Evolutionary conservation across 495 filamentous ascomycete genomes (phyloP).

Genomic region (Talaromyces trachyspermus): DNA sequence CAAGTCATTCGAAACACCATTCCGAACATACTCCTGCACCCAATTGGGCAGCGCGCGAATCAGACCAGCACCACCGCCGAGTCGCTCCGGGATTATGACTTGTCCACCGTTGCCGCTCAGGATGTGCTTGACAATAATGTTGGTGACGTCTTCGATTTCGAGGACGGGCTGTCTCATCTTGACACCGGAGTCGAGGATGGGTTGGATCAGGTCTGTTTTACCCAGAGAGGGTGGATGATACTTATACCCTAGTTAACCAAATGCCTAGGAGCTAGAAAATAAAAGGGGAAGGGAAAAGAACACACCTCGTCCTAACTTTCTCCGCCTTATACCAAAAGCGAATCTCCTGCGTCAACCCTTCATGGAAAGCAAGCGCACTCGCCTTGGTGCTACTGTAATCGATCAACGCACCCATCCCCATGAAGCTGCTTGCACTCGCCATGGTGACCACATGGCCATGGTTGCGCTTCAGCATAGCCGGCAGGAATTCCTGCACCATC

Average conservation of each 20-base stretch:
- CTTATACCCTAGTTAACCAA: constrained; percentile 11
- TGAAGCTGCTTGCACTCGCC: constrained; percentile 49
- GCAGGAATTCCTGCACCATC: constrained; percentile 52
- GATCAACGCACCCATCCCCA: constrained; percentile 39
- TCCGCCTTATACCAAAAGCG: constrained; percentile 34
- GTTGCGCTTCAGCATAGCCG: constrained; percentile 50
- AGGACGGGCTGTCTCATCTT: constrained; percentile 33
- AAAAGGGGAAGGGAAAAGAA: background rate
- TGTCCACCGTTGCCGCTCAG: constrained; percentile 34
- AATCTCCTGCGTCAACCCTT: constrained; percentile 38
- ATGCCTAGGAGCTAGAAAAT: too few species aligned
- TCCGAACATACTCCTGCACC: constrained; percentile 32
- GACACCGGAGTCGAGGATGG: constrained; percentile 28
- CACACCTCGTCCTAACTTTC: constrained; percentile 37
- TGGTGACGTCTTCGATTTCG: constrained; percentile 28
- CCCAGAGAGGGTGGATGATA: constrained; percentile 39
- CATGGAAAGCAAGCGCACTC: constrained; percentile 49
- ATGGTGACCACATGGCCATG: constrained; percentile 54
- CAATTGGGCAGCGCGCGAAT: constrained; percentile 33
- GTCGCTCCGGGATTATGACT: constrained; percentile 25
- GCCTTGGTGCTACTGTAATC: constrained; percentile 54
- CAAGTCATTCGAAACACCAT: constrained; percentile 20
- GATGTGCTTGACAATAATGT: constrained; percentile 36
- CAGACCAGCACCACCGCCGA: constrained; percentile 19
- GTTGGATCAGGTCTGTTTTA: constrained; percentile 39